Evolutionary conservation across 208 protist species (phyloP).

Genomic region (Porcisia hertigi): DNA sequence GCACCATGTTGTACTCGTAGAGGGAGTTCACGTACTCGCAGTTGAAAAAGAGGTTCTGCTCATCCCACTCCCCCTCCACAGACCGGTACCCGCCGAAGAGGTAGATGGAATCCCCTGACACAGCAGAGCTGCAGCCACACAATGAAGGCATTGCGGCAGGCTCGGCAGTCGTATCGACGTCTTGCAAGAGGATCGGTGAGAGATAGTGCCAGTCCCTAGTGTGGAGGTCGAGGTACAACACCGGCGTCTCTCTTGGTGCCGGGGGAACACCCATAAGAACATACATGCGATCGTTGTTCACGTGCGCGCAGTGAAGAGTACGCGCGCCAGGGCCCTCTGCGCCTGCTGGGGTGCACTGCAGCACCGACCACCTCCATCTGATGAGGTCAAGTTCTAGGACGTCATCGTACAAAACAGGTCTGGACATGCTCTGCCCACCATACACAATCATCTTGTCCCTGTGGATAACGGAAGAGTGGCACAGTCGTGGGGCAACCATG

Average conservation of each 20-base stretch:
- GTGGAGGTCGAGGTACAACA: constrained; percentile 75
- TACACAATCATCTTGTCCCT: constrained; percentile 88
- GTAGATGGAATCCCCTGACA: constrained; percentile 59
- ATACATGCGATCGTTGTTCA: constrained; percentile 75
- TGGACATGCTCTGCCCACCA: constrained; percentile 65
- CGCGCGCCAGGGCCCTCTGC: constrained; percentile 75
- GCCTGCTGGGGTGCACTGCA: constrained; percentile 47
- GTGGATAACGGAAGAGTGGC: constrained; percentile 63
- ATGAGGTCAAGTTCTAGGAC: constrained; percentile 71
- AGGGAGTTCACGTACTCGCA: constrained; percentile 48
- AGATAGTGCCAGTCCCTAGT: constrained; percentile 56
- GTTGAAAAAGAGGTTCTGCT: neutral
- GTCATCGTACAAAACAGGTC: constrained; percentile 50
- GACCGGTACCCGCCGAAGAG: constrained; percentile 60
- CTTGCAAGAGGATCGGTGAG: constrained; percentile 5
- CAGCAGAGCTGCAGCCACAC: constrained; percentile 55
- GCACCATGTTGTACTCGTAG: constrained; percentile 54
- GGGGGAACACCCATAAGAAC: constrained; percentile 65
- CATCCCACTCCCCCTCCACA: neutral
- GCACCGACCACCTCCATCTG: constrained; percentile 65
- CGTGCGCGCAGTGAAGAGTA: constrained; percentile 68
- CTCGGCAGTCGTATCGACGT: neutral
- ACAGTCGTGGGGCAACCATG: constrained; percentile 57
- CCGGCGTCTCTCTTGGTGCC: constrained; percentile 11
- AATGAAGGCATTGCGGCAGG: constrained; percentile 30